Percentiles rank a stretch among this genome's conserved stretches.
phyloP scores from a whole-genome alignment of 192 early-diverging fungal genomes.

The Backusella mclennaniae region DNA sequence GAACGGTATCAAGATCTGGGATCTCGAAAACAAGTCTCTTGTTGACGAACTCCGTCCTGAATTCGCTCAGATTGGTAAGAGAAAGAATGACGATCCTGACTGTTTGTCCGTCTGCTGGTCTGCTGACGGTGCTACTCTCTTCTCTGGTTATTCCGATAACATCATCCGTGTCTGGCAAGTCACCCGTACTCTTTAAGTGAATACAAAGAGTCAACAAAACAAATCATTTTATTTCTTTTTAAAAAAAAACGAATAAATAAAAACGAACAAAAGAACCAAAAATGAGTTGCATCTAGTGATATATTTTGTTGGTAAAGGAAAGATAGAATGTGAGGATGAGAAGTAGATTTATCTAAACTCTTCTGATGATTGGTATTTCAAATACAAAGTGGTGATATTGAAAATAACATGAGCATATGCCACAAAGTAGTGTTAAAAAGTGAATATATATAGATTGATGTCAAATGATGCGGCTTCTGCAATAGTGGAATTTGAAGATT shows the following conservation, averaged over 20 bases:
- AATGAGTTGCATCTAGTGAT: neutral
- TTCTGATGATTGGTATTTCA: no score
- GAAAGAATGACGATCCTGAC: slow-evolving; percentile 70
- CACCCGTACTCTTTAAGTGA: slow-evolving; percentile 52
- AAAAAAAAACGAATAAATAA: neutral
- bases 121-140: slow-evolving; percentile 96
- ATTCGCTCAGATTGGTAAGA: slow-evolving; percentile 70
- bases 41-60: slow-evolving; percentile 91
- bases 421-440: no score
- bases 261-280: neutral
- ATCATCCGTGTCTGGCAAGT: slow-evolving; percentile 82
- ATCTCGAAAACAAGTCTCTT: slow-evolving; percentile 96
- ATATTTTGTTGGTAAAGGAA: neutral
- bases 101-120: slow-evolving; percentile 98
- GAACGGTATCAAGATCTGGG: slow-evolving; percentile 98
- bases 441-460: no score
- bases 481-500: no score
- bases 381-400: no score
- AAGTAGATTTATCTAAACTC: no score
- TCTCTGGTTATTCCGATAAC: slow-evolving; percentile 97
- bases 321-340: neutral
- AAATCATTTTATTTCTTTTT: neutral
- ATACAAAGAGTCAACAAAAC: neutral
- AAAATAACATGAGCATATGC: no score
- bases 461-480: no score